These are phyloP conservation scores for Nothophytophthora sp. DNA, from an alignment of 352 stramenopile species.

Conservation along the genomic window DNA sequence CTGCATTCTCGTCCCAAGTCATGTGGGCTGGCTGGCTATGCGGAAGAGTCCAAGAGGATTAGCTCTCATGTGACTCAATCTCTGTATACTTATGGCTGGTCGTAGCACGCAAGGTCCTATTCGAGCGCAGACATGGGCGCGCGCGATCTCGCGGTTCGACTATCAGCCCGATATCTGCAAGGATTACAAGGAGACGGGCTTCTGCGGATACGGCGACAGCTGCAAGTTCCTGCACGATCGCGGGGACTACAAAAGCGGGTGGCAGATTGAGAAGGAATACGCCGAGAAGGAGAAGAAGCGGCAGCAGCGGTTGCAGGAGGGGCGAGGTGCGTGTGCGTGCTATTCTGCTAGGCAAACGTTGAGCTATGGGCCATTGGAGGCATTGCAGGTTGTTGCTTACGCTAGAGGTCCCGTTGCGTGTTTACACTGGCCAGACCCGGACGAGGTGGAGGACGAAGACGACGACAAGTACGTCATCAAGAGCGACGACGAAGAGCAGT, in stretches of 20 bases:
- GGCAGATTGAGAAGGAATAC: conserved; percentile 97
- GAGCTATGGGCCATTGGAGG: no score
- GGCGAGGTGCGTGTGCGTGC: conserved; percentile 39
- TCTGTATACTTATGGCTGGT: no score
- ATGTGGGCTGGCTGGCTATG: background rate
- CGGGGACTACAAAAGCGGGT: conserved; percentile 98
- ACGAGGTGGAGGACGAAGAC: conserved; percentile 70
- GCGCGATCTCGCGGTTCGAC: conserved; percentile 96
- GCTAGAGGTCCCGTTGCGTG: no score
- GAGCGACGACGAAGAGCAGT: conserved; percentile 80
- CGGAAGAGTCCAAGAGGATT: background rate
- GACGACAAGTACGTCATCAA: conserved; percentile 66
- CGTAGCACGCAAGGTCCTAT: conserved; percentile 94
- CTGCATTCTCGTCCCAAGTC: no score
- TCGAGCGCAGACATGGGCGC: conserved; percentile 92
- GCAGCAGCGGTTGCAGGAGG: conserved; percentile 70
- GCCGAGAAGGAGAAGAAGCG: conserved; percentile 92
- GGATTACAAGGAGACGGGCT: conserved; percentile 99
- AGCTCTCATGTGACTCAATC: background rate
- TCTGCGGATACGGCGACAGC: conserved; percentile 96
- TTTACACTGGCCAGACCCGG: no score
- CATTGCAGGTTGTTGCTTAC: no score
- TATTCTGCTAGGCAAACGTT: no score
- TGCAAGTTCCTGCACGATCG: conserved; percentile 99
- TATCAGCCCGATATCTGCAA: conserved; percentile 99